phyloP scores from a whole-genome alignment of 2,329 filamentous ascomycete genomes.

The Fusarium abutilonis region DNA sequence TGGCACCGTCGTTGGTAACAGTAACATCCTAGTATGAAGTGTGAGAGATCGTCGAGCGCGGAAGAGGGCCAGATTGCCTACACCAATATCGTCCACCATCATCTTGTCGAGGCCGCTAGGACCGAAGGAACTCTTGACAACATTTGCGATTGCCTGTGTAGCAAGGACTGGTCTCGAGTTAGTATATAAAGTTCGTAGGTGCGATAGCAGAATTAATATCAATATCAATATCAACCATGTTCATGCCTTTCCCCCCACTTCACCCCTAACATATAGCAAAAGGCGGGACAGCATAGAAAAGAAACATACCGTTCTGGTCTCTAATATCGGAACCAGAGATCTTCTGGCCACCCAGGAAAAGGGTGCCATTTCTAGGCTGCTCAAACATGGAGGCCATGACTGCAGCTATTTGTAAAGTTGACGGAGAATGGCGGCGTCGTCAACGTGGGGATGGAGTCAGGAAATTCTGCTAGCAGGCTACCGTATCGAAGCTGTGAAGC shows the following conservation, averaged over 20 bases:
- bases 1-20: constrained; percentile 98
- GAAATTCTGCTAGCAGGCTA: constrained; percentile 47
- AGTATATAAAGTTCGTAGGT: constrained; percentile 27
- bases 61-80: constrained; percentile 56
- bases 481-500: constrained; percentile 46
- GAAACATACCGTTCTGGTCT: constrained; percentile 84
- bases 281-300: constrained; percentile 39
- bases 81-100: constrained; percentile 99
- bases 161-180: constrained; percentile 73
- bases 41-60: constrained; percentile 35
- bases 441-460: constrained; percentile 45
- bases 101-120: constrained; percentile 98
- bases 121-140: constrained; percentile 98
- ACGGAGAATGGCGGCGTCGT: constrained; percentile 41
- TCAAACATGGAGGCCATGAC: constrained; percentile 95
- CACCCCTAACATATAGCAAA: constrained; percentile 41
- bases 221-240: constrained; percentile 34
- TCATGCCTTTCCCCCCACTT: constrained; percentile 38
- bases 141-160: constrained; percentile 97
- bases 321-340: constrained; percentile 96
- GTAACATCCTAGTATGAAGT: constrained; percentile 79
- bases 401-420: constrained; percentile 44
- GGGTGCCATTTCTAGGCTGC: constrained; percentile 91
- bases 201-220: background rate
- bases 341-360: constrained; percentile 97